Percentiles rank a stretch among this genome's conserved stretches.
Conservation (phyloP, 2,329 filamentous ascomycete genomes). For the Colletotrichum camelliae region DNA sequence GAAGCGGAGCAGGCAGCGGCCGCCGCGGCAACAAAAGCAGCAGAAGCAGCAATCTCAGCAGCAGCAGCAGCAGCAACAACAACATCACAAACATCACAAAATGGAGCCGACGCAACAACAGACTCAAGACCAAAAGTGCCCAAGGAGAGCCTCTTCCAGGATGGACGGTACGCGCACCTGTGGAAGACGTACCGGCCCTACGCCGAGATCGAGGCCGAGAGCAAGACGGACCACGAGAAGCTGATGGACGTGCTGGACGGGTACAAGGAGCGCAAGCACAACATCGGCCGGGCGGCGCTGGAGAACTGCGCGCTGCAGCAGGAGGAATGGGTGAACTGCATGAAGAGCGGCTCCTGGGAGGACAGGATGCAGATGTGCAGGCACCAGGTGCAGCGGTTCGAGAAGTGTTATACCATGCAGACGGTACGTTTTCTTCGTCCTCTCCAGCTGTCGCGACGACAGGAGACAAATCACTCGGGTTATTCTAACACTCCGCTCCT, state of each 20-base stretch:
- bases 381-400: conserved; percentile 76
- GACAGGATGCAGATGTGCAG: conserved; percentile 82
- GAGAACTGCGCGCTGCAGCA: conserved; percentile 95
- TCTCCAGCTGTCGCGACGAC: not conserved
- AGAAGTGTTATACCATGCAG: conserved; percentile 90
- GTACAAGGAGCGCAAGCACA: conserved; percentile 81
- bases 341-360: conserved; percentile 71
- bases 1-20: conserved; percentile 6
- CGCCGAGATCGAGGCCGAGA: conserved; percentile 69
- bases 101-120: not conserved
- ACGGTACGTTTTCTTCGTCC: conserved; percentile 52
- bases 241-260: conserved; percentile 80
- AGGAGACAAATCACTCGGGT: not conserved
- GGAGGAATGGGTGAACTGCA: conserved; percentile 82
- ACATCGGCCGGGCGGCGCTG: conserved; percentile 80
- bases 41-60: conserved; percentile 19
- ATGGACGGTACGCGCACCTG: conserved; percentile 77
- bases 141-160: conserved; percentile 58
- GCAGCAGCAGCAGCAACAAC: conserved; percentile 21
- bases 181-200: conserved; percentile 92
- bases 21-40: conserved; percentile 23
- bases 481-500: not conserved
- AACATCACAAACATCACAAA: not conserved
- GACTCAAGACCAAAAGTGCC: conserved; percentile 42
- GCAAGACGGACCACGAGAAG: conserved; percentile 79